These are phyloP conservation scores for Cymodocea nodosa DNA, from an alignment of 116 monocot species.

Conservation along the genomic window DNA sequence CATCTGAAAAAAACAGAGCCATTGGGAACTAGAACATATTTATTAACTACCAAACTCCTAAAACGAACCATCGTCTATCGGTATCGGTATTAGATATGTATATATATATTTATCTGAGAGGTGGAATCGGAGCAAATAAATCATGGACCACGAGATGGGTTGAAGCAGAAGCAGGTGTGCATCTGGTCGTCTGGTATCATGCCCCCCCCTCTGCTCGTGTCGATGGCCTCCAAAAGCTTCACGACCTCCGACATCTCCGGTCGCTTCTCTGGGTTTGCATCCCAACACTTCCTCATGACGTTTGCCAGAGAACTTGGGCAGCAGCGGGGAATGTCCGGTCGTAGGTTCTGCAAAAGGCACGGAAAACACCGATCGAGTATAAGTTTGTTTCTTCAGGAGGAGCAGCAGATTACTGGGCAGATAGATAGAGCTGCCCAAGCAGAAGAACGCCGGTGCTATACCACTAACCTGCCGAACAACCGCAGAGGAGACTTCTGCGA, in stretches of 20 bases:
- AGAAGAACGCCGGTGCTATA: no score
- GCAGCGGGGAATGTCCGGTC: conserved; percentile 87
- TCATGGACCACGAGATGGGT: conserved; percentile 11
- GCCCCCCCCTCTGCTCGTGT: conserved; percentile 79
- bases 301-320: conserved; percentile 66
- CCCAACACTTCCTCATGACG: conserved; percentile 86
- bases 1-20: no score
- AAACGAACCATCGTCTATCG: no score
- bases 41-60: no score
- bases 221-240: conserved; percentile 57
- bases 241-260: conserved; percentile 87
- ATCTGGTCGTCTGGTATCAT: conserved; percentile 75
- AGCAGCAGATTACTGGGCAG: no score
- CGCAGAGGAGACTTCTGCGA: conserved; percentile 64
- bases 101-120: no score
- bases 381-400: no score
- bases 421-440: no score
- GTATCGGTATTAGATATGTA: no score
- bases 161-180: conserved; percentile 31
- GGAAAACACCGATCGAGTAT: no score
- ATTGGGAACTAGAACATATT: no score
- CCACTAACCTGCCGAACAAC: conserved; percentile 70
- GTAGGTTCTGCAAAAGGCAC: conserved; percentile 36
- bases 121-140: no score
- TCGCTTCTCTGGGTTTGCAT: conserved; percentile 67